Evolutionary conservation across 257 asterid species (phyloP).

Genomic region (Petunia secreta): DNA sequence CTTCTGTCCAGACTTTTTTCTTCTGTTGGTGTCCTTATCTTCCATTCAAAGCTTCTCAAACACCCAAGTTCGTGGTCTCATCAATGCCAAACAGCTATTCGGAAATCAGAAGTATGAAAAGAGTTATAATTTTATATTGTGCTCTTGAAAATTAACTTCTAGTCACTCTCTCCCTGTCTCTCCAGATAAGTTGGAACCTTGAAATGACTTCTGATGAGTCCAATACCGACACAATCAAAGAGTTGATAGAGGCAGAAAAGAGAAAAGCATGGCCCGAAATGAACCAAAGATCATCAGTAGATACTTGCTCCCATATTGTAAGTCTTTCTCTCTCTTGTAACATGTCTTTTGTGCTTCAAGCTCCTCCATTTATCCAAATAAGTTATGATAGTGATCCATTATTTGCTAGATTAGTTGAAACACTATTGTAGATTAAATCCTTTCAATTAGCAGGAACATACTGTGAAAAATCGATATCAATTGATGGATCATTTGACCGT

Average conservation of each 20-base stretch:
- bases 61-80: neutral
- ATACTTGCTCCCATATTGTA: conserved; percentile 15
- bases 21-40: neutral
- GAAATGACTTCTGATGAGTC: conserved; percentile 34
- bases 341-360: neutral
- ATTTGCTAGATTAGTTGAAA: neutral
- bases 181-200: conserved; percentile 28
- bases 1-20: neutral
- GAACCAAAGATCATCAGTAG: neutral
- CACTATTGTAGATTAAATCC: neutral
- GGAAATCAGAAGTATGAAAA: neutral
- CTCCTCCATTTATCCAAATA: conserved; percentile 8
- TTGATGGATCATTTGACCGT: conserved; percentile 10
- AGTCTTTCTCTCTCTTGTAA: conserved; percentile 14
- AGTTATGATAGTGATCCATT: neutral
- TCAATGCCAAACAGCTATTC: neutral
- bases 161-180: neutral
- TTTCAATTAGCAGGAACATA: conserved; percentile 16
- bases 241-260: conserved; percentile 23
- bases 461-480: neutral
- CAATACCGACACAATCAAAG: conserved; percentile 25
- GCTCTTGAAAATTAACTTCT: neutral
- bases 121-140: neutral
- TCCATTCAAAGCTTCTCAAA: conserved; percentile 6
- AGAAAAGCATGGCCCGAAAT: neutral